A percentile compares a stretch with the other conserved stretches of the same genome.
Evolutionary conservation across 2,329 filamentous ascomycete species (phyloP).

Genomic region (Amauroascus niger): DNA sequence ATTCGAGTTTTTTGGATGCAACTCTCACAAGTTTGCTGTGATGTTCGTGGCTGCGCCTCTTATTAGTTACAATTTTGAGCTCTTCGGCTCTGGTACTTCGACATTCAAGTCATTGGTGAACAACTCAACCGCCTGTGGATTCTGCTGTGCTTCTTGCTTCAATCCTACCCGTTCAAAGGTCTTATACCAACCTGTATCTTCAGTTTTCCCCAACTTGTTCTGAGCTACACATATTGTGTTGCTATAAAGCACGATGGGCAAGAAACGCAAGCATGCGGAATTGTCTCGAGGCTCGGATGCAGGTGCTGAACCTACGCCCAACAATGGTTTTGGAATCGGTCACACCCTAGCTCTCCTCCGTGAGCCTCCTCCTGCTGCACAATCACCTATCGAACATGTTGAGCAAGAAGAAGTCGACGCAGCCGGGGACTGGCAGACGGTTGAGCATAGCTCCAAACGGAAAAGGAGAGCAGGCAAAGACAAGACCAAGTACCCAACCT

Average conservation of each 20-base stretch:
- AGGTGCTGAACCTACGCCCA: neutral
- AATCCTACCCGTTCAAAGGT: neutral
- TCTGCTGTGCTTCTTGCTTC: neutral
- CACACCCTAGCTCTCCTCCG: constrained; percentile 28
- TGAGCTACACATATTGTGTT: neutral
- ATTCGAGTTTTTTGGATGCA: no score
- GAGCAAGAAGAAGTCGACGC: neutral
- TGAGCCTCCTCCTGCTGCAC: constrained; percentile 15
- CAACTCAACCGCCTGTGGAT: neutral
- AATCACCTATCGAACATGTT: neutral
- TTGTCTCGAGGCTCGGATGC: neutral
- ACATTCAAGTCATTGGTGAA: no score
- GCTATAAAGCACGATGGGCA: constrained; percentile 8
- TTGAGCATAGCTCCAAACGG: constrained; percentile 23
- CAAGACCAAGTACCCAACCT: constrained; percentile 43
- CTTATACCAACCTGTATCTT: neutral
- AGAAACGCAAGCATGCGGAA: constrained; percentile 13
- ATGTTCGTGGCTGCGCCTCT: no score
- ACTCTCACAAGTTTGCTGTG: no score
- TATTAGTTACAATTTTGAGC: no score
- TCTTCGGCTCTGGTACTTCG: no score
- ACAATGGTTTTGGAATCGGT: constrained; percentile 24
- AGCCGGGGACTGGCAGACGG: constrained; percentile 10
- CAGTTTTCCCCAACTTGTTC: neutral
- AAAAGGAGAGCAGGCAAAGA: constrained; percentile 32